A percentile compares a stretch with the other conserved stretches of the same genome.
Evolutionary conservation across 2,329 filamentous ascomycete genomes (phyloP).

Genomic region (Calonectria hongkongensis): DNA sequence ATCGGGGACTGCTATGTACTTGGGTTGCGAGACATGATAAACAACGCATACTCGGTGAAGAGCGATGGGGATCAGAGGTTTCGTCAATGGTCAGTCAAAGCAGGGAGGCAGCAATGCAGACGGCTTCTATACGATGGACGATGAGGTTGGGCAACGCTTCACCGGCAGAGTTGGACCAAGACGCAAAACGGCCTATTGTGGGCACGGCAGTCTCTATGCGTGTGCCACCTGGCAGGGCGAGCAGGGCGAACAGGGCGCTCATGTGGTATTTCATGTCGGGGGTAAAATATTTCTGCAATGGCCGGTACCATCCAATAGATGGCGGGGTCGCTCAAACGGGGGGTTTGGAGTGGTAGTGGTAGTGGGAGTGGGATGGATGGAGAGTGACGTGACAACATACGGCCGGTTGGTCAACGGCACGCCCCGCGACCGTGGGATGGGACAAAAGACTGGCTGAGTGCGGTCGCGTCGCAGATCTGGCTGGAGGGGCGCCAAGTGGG

Average conservation of each 20-base stretch:
- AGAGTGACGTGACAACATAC: conserved; percentile 31
- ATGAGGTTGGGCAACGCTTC: conserved; percentile 8
- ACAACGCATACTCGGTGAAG: neutral
- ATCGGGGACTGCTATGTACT: conserved; percentile 3
- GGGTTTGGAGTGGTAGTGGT: neutral
- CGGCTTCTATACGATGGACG: neutral
- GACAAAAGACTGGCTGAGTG: conserved; percentile 16
- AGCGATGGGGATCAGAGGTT: neutral
- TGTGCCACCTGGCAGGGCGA: conserved; percentile 19
- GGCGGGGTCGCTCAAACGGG: neutral
- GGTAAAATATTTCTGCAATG: conserved; percentile 8
- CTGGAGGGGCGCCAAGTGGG: conserved; percentile 1
- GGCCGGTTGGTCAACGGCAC: conserved; percentile 2
- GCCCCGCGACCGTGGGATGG: neutral
- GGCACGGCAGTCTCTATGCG: neutral
- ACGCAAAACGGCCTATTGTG: neutral
- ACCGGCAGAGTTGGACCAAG: neutral
- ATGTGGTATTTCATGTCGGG: conserved; percentile 8
- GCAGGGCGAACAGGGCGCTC: conserved; percentile 1
- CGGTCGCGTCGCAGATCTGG: conserved; percentile 9
- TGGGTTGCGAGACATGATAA: neutral
- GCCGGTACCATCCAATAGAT: neutral
- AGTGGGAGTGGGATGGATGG: neutral
- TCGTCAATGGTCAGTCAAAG: neutral
- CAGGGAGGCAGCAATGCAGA: conserved; percentile 19